Evolutionary conservation across 805 yeast genomes (phyloP), one percentile per base, ranked within the genome.

Genomic region (Pichia kluyveri): DNA sequence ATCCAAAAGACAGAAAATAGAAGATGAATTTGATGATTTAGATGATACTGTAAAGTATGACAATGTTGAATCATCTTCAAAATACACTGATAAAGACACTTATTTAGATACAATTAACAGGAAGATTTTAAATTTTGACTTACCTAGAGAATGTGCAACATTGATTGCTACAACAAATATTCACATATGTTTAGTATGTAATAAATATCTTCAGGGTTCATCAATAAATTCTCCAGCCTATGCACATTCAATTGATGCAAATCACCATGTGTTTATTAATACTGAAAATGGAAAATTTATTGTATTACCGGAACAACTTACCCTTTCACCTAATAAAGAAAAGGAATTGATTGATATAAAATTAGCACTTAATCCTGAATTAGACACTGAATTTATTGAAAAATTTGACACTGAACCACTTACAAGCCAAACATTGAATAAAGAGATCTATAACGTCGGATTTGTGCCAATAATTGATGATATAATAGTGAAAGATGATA

Each of bases 131-230:
- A 87, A 86, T 58, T 86, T 86, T 60, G 95, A 85, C 59, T 72
- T 75, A 45, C 87, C 82, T 41, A 80, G 79, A 57, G 62, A 76
- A 1, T 86, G 95, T 61, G 71, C 78, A 40, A 75, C 82, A 0
- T 75, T 88, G 0, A 66, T 85, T 23, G 71, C 86, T 1, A 73
- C 69, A 38, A 66, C 73, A 19, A 82, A 83, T 56, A 75, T 86
- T 0, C 83, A 85, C 56, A 79, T 86, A 32, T 86, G 95, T 58
- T 64, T 86, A 19, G 73, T 72, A 0, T 86, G 95, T 64, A 91
- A 90, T 34, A 80, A 76, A 56, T 86, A 79, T 62, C 73, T 78
- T 46, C 82, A 80, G 54, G 95, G 95, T 0, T 69, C 88, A 26
- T 75, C 79, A 1, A 67, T 63, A 48, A 60, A 74, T n/a, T 77